Evolutionary conservation across 257 asterid genomes (phyloP).

Genomic region (Solanum corneliomulleri): DNA sequence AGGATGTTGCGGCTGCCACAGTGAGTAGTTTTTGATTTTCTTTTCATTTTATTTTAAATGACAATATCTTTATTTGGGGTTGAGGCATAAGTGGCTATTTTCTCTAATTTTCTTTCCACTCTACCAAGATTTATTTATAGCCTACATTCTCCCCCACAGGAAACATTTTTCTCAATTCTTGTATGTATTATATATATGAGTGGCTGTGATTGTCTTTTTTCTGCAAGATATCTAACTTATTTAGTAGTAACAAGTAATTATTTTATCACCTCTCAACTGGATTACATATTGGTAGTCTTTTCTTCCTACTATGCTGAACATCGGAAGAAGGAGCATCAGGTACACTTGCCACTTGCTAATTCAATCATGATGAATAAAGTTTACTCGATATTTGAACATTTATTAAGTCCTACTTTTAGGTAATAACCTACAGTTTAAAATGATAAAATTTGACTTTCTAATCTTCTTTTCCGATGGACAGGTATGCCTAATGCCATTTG

Average conservation of each 20-base stretch:
- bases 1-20: constrained; percentile 67
- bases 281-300: constrained; percentile 13
- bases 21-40: constrained; percentile 34
- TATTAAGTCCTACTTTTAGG: background rate
- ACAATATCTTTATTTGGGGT: background rate
- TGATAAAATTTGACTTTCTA: background rate
- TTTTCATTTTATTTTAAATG: background rate
- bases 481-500: constrained; percentile 56
- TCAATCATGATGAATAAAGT: background rate
- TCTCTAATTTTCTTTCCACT: background rate
- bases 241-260: background rate
- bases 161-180: background rate
- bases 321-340: constrained; percentile 68
- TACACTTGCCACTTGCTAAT: constrained; percentile 15
- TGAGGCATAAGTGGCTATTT: background rate
- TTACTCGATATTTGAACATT: background rate
- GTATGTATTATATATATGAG: background rate
- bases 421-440: background rate
- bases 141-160: background rate
- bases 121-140: background rate
- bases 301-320: constrained; percentile 41
- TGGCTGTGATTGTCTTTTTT: background rate
- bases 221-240: background rate
- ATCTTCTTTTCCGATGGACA: constrained; percentile 10
- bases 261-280: background rate